phyloP scores from a whole-genome alignment of 306 rosid species.

The Trifolium pratense region DNA sequence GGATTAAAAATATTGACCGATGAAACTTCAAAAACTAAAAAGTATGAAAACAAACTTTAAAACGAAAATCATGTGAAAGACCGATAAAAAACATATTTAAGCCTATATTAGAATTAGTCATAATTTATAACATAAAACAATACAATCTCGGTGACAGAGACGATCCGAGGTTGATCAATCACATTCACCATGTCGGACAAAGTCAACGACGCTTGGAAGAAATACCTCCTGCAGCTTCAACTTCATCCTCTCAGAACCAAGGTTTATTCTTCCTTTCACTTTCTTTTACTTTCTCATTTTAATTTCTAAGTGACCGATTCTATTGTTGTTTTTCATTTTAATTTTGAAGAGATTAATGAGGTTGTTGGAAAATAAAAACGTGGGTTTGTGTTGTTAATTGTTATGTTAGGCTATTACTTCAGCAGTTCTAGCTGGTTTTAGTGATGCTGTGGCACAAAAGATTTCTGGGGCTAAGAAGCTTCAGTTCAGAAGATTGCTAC shows the following conservation, averaged over 20 bases:
- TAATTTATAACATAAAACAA: not conserved
- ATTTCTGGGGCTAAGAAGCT: slow-evolving; percentile 84
- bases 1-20: too few species aligned
- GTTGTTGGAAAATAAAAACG: slow-evolving; percentile 14
- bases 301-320: not conserved
- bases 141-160: slow-evolving; percentile 12
- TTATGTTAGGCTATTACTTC: slow-evolving; percentile 82
- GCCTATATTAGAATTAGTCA: too few species aligned
- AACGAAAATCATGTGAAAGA: too few species aligned
- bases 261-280: slow-evolving; percentile 48
- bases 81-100: too few species aligned
- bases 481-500: slow-evolving; percentile 79
- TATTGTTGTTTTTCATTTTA: not conserved
- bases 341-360: slow-evolving; percentile 23
- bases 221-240: slow-evolving; percentile 76
- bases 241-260: slow-evolving; percentile 89
- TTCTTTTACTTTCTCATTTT: not conserved
- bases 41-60: too few species aligned
- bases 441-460: slow-evolving; percentile 88
- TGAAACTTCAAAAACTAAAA: too few species aligned
- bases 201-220: slow-evolving; percentile 65
- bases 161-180: slow-evolving; percentile 40
- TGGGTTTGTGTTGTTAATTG: not conserved
- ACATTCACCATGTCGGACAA: slow-evolving; percentile 68
- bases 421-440: slow-evolving; percentile 76